Conservation (phyloP, 2,329 filamentous ascomycete genomes). For the Phaeomoniella chlamydospora region DNA sequence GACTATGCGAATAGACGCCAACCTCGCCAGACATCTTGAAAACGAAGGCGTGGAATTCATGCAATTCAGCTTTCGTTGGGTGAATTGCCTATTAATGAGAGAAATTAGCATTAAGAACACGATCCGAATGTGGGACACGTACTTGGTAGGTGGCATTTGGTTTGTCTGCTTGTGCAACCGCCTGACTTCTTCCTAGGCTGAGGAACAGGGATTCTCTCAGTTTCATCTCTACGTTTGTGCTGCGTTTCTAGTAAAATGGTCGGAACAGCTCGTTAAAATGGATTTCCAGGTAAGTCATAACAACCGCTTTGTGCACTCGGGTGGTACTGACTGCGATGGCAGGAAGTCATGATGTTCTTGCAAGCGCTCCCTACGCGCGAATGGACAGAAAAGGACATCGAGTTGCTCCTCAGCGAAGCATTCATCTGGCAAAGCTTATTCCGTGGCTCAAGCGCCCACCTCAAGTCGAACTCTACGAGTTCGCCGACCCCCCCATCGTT, state of each 20-base stretch:
- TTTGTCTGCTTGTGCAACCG: conserved; percentile 2
- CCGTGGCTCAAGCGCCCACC: conserved; percentile 82
- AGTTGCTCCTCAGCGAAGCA: conserved; percentile 84
- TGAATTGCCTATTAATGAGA: conserved; percentile 97
- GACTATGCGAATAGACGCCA: conserved; percentile 74
- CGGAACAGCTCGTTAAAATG: conserved; percentile 86
- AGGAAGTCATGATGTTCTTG: conserved; percentile 99
- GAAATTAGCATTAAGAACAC: conserved; percentile 95
- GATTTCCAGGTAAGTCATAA: conserved; percentile 53
- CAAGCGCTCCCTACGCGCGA: conserved; percentile 82
- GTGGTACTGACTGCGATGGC: conserved; percentile 11
- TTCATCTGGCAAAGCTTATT: conserved; percentile 99
- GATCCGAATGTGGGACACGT: conserved; percentile 99
- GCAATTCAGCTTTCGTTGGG: conserved; percentile 98
- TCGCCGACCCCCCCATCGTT: not conserved
- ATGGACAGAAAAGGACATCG: conserved; percentile 98
- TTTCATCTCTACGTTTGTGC: conserved; percentile 98
- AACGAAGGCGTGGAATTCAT: conserved; percentile 93
- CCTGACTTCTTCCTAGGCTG: conserved; percentile 47
- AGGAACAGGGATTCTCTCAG: conserved; percentile 95
- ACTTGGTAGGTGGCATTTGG: conserved; percentile 54
- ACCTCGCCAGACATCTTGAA: conserved; percentile 76
- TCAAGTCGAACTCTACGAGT: conserved; percentile 31
- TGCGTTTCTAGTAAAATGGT: conserved; percentile 97
- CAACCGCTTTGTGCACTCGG: not conserved